Base-by-base conservation (phyloP, 768 basidiomycete species). In the Tulasnella sp. region DNA sequence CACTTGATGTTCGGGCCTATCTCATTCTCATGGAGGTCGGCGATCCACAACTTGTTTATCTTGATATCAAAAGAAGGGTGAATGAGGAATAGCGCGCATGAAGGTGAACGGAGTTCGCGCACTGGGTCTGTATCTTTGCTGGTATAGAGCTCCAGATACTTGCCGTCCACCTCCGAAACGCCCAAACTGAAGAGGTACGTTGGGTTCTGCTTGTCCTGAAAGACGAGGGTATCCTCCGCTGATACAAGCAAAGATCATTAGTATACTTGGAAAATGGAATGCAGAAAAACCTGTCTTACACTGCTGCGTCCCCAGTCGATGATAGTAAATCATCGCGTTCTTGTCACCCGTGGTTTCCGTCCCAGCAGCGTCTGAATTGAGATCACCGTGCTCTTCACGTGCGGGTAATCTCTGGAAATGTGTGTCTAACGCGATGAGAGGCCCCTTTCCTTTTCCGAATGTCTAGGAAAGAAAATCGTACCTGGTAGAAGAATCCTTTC, bases 401-500 rank as follows among this genome's bases (percentile, higher is more conserved):
- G 70, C 75, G 2, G 84, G 84, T 66, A 78, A 87, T 15, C 86
- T 78, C 73, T 79, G 60, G 27, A 56, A 45, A 38, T 38, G 34
- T 5, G 34, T 15, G 7, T 38, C 34, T 38, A 38, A 38, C 7
- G 5, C 34, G 15, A 15, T 15, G 34, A 38, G n/a, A n/a, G n/a
- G n/a, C n/a, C n/a, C n/a, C n/a, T n/a, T n/a, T n/a, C n/a, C n/a
- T n/a, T n/a, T n/a, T n/a, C n/a, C n/a, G n/a, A n/a, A 49, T 49
- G 31, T n/a, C n/a, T n/a, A n/a, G n/a, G n/a, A n/a, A 48, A 57
- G 24, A 22, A 46, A 31, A 43, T 66, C 69, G 21, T 51, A 75
- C 75, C 74, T 89, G 87, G 68, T 92, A 92, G 71, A 91, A 87
- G 70, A 91, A 88, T 1, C 89, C 88, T 62, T 81, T 82, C 56